These are phyloP conservation scores for Didymella pinodella DNA, from an alignment of 2,329 filamentous ascomycete genomes.

Conservation along the genomic window DNA sequence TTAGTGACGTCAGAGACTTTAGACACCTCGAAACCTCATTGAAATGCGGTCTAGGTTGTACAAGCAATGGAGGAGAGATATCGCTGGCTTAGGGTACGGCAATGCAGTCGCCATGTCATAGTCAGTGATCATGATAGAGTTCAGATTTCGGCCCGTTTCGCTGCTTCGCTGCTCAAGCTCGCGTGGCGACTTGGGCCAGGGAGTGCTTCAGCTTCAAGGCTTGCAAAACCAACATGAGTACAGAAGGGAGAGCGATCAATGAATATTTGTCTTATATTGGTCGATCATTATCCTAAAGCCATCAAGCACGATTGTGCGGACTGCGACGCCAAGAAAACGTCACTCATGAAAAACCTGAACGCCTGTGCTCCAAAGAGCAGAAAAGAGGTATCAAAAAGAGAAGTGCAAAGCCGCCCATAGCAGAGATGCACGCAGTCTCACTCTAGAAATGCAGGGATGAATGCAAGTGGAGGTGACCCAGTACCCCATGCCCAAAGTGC, in stretches of 20 bases:
- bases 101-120: not conserved
- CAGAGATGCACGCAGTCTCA: slow-evolving; percentile 26
- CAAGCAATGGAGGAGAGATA: not conserved
- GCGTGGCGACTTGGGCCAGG: slow-evolving; percentile 1
- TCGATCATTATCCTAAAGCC: slow-evolving; percentile 28
- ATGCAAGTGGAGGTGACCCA: slow-evolving; percentile 33
- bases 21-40: not conserved
- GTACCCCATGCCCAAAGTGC: slow-evolving; percentile 33
- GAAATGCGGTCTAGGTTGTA: not conserved
- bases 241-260: not conserved
- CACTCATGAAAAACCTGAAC: slow-evolving; percentile 26
- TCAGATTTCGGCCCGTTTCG: slow-evolving; percentile 6
- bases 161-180: slow-evolving; percentile 9
- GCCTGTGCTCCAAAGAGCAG: slow-evolving; percentile 29
- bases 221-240: not conserved
- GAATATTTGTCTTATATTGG: slow-evolving; percentile 22
- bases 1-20: slow-evolving; percentile 13
- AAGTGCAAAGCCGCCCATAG: slow-evolving; percentile 6
- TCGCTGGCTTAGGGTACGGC: no score
- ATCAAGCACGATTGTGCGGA: slow-evolving; percentile 24
- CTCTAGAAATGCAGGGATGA: slow-evolving; percentile 46
- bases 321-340: slow-evolving; percentile 10
- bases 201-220: not conserved
- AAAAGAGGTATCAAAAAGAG: slow-evolving; percentile 27
- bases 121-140: not conserved